A percentile compares a stretch with the other conserved stretches of the same genome.
These are phyloP conservation scores for Coffea canephora DNA, from an alignment of 257 asterid species.

Conservation along the genomic window DNA sequence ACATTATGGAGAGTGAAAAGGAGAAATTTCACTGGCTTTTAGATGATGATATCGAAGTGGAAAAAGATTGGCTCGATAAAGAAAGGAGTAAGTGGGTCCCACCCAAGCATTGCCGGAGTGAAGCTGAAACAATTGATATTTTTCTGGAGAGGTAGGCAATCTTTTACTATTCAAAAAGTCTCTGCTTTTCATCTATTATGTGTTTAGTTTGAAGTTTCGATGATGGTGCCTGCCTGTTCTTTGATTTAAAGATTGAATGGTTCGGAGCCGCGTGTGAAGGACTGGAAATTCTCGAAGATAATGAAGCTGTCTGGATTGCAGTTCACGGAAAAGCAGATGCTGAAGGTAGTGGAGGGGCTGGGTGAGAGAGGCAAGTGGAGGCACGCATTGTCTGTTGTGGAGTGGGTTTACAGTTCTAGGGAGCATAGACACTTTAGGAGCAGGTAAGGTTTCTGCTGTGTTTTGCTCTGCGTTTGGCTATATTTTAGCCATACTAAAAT, in stretches of 20 bases:
- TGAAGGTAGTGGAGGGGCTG: slow-evolving; percentile 77
- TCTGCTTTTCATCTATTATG: neutral
- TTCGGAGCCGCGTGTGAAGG: slow-evolving; percentile 54
- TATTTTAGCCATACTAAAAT: neutral
- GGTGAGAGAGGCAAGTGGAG: slow-evolving; percentile 79
- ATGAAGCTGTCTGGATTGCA: slow-evolving; percentile 81
- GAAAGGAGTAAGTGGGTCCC: slow-evolving; percentile 48
- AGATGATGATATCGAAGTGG: slow-evolving; percentile 67
- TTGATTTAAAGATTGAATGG: slow-evolving; percentile 51
- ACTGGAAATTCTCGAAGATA: slow-evolving; percentile 75
- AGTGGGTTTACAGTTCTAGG: slow-evolving; percentile 74
- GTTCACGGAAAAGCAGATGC: slow-evolving; percentile 82
- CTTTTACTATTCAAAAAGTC: neutral
- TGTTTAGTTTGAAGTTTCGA: neutral
- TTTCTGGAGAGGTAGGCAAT: slow-evolving; percentile 52
- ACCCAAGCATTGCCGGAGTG: slow-evolving; percentile 48
- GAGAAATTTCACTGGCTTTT: slow-evolving; percentile 76
- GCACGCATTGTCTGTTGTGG: slow-evolving; percentile 74
- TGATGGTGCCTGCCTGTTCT: neutral
- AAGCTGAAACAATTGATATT: slow-evolving; percentile 55
- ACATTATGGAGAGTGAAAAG: slow-evolving; percentile 70
- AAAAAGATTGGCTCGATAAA: slow-evolving; percentile 43
- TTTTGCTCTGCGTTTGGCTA: slow-evolving; percentile 4
- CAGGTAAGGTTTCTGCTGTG: slow-evolving; percentile 42
- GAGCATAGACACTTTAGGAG: slow-evolving; percentile 67